phyloP scores from a whole-genome alignment of 768 basidiomycete species.

The Aureoboletus auriporus region DNA sequence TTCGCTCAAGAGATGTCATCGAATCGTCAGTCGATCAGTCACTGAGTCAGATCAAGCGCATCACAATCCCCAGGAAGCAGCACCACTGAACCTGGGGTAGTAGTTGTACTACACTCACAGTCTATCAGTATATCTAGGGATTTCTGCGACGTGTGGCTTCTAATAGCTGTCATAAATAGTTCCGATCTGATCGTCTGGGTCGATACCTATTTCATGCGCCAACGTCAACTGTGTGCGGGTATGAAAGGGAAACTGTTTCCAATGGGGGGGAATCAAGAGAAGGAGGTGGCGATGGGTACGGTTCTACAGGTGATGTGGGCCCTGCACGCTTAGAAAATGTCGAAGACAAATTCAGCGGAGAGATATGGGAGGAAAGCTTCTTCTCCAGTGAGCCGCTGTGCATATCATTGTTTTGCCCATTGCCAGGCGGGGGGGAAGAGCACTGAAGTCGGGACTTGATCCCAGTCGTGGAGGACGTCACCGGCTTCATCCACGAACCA shows the following conservation, averaged over 20 bases:
- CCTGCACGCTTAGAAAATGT: conserved; percentile 22
- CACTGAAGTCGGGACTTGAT: conserved; percentile 18
- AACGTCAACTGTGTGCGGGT: conserved; percentile 4
- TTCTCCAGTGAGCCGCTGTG: conserved; percentile 10
- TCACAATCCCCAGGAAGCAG: too few species aligned
- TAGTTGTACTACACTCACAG: too few species aligned
- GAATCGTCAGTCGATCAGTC: too few species aligned
- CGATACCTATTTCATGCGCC: conserved; percentile 11
- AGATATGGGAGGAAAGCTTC: conserved; percentile 13
- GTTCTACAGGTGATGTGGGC: conserved; percentile 30
- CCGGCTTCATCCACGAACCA: background rate
- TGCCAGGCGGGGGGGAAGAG: conserved; percentile 2
- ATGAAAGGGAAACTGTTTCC: conserved; percentile 11
- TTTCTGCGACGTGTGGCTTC: background rate
- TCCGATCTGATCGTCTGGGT: conserved; percentile 13
- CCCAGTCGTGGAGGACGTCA: conserved; percentile 23
- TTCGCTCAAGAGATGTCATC: too few species aligned
- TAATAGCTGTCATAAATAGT: conserved; percentile 20
- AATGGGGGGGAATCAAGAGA: conserved; percentile 24
- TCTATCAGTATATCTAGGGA: background rate
- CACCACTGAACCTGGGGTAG: too few species aligned
- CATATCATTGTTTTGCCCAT: conserved; percentile 4
- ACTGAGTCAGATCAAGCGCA: too few species aligned
- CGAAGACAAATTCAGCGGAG: conserved; percentile 17
- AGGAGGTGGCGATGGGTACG: conserved; percentile 50